Base-by-base conservation (phyloP, 805 yeast species). In the Wickerhamomyces hampshirensis region DNA sequence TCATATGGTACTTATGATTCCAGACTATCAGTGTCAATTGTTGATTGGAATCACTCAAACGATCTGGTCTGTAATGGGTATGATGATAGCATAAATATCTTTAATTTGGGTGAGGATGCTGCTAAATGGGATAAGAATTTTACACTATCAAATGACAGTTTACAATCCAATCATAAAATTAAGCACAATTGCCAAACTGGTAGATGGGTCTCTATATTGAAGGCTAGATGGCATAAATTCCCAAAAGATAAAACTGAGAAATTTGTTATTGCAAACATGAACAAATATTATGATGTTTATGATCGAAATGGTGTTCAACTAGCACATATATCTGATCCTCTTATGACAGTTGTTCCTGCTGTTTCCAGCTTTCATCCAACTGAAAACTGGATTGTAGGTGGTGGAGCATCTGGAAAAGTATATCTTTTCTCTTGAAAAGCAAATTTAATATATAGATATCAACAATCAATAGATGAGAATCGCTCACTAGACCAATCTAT, bases 101-200 rank as follows among this genome's bases (percentile, higher is more conserved):
- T 89, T 58, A 76, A 78, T 46, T 66, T 80, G 21, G 68, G 65
- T 2, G 57, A 43, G 14, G 33, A 40, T 11, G 44, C 44, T 10
- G 24, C 29, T 14, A 30, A 40, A 7, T 48, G 60, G 59, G 16
- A 27, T 9, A 28, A 41, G 6, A 42, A 46, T 13, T 38, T 37
- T 8, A 38, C 38, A 1, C 31, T 55, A 10, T 40, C 49, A 11
- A 47, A 47, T 7, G 34, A 30, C 6, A 72, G 70, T 35, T 48
- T 87, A 23, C 56, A 51, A n/a, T 95, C 96, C 0, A 53, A 69
- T 19, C 69, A 75, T 18, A 75, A 76, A 8, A 67, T 91, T 33
- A 75, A 74, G 38, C 98, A 93, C 56, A 93, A 93, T 53, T 93
- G 98, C 62, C 96, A 91, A 59, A 84, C 96, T 0, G 98, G 98